Conservation (phyloP, 2,329 filamentous ascomycete genomes). For the Fusarium falciforme region DNA sequence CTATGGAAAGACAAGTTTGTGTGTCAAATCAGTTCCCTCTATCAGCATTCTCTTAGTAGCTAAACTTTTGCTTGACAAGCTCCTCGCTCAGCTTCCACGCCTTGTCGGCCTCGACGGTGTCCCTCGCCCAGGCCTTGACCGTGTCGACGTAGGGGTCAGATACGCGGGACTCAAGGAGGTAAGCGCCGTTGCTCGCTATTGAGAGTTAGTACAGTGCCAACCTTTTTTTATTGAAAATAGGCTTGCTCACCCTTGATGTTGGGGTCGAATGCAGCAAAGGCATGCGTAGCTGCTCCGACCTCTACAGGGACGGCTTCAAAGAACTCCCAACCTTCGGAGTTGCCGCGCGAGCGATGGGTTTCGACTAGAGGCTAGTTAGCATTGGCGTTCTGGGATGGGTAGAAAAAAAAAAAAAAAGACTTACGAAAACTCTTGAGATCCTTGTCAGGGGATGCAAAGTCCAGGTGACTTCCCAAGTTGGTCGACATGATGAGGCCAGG, state of each 20-base stretch:
- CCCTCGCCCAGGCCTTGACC: conserved; percentile 47
- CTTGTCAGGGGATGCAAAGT: conserved; percentile 21
- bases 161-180: conserved; percentile 49
- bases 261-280: conserved; percentile 53
- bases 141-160: conserved; percentile 46
- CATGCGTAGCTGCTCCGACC: conserved; percentile 49
- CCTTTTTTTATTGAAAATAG: too few relatives aligned
- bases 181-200: conserved; percentile 47
- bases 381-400: rapidly evolving
- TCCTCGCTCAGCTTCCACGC: conserved; percentile 60
- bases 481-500: conserved; percentile 47
- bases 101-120: conserved; percentile 52
- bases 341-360: conserved; percentile 37
- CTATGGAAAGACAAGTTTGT: background rate
- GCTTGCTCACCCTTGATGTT: conserved; percentile 39
- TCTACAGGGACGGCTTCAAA: conserved; percentile 37
- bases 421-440: conserved; percentile 34
- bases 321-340: conserved; percentile 37
- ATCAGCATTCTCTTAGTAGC: conserved; percentile 29
- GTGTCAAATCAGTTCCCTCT: background rate
- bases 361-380: conserved; percentile 9
- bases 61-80: conserved; percentile 56
- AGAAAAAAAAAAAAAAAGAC: rapidly evolving
- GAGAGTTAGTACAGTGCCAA: rapidly evolving
- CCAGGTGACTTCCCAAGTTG: conserved; percentile 36